These are phyloP conservation scores for Dactylonectria estremocensis DNA, from an alignment of 2,329 filamentous ascomycete genomes.

Conservation along the genomic window DNA sequence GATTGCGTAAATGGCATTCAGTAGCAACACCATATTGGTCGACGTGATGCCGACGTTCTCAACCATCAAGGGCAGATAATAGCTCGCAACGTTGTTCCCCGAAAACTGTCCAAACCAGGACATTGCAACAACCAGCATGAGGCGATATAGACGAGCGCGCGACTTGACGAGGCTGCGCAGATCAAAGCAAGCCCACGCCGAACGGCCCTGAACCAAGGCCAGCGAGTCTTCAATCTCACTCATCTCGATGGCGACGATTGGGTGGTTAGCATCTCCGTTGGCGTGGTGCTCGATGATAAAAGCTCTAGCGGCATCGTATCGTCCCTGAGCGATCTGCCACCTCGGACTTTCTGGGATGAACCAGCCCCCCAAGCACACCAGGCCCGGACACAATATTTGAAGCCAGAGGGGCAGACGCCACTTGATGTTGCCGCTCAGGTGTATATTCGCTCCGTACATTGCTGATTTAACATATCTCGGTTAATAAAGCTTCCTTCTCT, in stretches of 20 bases:
- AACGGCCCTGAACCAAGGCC: conserved; percentile 46
- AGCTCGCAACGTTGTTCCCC: conserved; percentile 51
- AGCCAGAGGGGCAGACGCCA: conserved; percentile 41
- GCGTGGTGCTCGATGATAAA: conserved; percentile 61
- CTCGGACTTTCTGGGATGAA: conserved; percentile 74
- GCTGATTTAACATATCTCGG: conserved; percentile 25
- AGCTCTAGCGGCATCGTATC: not conserved
- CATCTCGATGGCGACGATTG: conserved; percentile 57
- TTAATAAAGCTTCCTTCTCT: too few relatives aligned
- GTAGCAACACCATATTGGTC: conserved; percentile 54
- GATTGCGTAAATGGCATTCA: conserved; percentile 57
- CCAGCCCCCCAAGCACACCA: conserved; percentile 51
- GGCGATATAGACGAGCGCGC: conserved; percentile 52
- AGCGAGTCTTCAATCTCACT: conserved; percentile 51
- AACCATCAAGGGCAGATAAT: conserved; percentile 56
- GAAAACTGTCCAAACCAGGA: conserved; percentile 59
- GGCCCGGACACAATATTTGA: conserved; percentile 36
- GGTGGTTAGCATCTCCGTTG: conserved; percentile 67
- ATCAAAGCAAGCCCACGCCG: conserved; percentile 55
- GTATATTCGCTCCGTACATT: conserved; percentile 39
- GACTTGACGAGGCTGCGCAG: conserved; percentile 53
- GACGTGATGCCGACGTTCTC: conserved; percentile 54
- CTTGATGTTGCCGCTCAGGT: conserved; percentile 37
- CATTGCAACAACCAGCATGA: conserved; percentile 57
- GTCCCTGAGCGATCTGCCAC: conserved; percentile 56